Percentiles rank a stretch among this genome's conserved stretches.
phyloP scores from a whole-genome alignment of 371 early-diverging fungal species.

The Parasitella parasitica region DNA sequence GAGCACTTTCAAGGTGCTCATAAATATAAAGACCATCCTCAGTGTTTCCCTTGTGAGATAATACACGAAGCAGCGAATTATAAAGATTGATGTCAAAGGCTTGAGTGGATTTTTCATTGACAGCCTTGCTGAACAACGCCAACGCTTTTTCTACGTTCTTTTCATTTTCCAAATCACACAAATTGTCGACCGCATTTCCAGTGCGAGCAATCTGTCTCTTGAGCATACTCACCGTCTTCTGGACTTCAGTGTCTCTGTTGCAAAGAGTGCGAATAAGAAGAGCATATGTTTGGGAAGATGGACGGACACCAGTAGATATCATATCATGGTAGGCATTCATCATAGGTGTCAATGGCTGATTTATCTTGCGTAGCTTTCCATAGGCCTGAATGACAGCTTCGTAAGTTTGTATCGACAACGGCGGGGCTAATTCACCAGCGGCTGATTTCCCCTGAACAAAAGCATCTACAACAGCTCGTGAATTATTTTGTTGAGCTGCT shows the following conservation, averaged over 20 bases:
- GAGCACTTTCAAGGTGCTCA: slow-evolving; percentile 44
- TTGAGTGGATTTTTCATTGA: slow-evolving; percentile 31
- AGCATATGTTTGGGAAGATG: slow-evolving; percentile 46
- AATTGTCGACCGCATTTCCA: slow-evolving; percentile 17
- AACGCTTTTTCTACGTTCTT: slow-evolving; percentile 45
- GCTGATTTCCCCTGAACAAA: slow-evolving; percentile 31
- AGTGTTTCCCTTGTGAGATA: slow-evolving; percentile 43
- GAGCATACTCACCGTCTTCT: slow-evolving; percentile 29
- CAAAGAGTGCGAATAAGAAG: slow-evolving; percentile 42
- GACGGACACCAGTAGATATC: slow-evolving; percentile 37
- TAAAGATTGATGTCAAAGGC: slow-evolving; percentile 47
- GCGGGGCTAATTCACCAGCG: slow-evolving; percentile 10
- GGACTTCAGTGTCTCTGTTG: slow-evolving; percentile 44
- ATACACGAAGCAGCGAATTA: slow-evolving; percentile 38
- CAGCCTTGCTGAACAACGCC: slow-evolving; percentile 45
- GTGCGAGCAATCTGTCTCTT: slow-evolving; percentile 30
- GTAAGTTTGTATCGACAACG: slow-evolving; percentile 41
- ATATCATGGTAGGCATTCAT: slow-evolving; percentile 47
- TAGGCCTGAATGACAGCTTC: slow-evolving; percentile 52
- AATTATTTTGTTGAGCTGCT: slow-evolving; percentile 25
- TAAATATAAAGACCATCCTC: slow-evolving; percentile 48
- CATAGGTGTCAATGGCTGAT: slow-evolving; percentile 36
- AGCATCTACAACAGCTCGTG: slow-evolving; percentile 27
- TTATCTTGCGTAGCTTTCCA: slow-evolving; percentile 28
- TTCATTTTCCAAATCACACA: slow-evolving; percentile 35